Evolutionary conservation across 2,329 filamentous ascomycete species (phyloP).

Genomic region (Epichloe typhina): DNA sequence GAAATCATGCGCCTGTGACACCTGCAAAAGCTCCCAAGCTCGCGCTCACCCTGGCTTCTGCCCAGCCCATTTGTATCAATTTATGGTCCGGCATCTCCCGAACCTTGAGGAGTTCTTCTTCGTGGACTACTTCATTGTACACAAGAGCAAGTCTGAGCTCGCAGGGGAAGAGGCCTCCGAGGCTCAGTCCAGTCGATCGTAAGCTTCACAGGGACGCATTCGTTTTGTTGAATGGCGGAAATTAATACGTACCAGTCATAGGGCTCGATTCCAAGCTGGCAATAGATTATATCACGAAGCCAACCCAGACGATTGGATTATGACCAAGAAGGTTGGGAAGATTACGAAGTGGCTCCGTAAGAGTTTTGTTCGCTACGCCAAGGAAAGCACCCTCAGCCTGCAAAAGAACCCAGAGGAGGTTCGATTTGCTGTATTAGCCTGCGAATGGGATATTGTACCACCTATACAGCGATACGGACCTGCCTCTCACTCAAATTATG

Average conservation of each 20-base stretch:
- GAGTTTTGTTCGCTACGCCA: conserved; percentile 25
- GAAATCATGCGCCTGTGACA: conserved; percentile 14
- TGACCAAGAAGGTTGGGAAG: conserved; percentile 22
- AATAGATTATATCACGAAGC: conserved; percentile 20
- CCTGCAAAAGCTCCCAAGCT: conserved; percentile 21
- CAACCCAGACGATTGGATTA: conserved; percentile 20
- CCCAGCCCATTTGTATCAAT: conserved; percentile 30
- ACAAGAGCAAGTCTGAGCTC: conserved; percentile 10
- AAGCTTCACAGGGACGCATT: neutral
- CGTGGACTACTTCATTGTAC: conserved; percentile 29
- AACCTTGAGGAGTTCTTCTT: conserved; percentile 31
- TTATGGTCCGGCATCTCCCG: conserved; percentile 27
- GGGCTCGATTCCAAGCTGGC: conserved; percentile 3
- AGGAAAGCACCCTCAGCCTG: conserved; percentile 17
- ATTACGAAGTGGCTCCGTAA: conserved; percentile 25
- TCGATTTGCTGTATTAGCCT: conserved; percentile 27
- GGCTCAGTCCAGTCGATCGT: neutral
- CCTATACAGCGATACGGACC: neutral
- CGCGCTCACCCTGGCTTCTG: conserved; percentile 15
- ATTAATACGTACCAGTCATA: neutral
- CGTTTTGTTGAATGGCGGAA: too few relatives aligned
- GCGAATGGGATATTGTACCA: conserved; percentile 22
- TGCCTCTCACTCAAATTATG: neutral
- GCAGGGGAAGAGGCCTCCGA: neutral
- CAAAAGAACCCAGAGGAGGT: conserved; percentile 23